Evolutionary conservation across 2,329 filamentous ascomycete genomes (phyloP).

Genomic region (Akanthomyces uredinophilus): DNA sequence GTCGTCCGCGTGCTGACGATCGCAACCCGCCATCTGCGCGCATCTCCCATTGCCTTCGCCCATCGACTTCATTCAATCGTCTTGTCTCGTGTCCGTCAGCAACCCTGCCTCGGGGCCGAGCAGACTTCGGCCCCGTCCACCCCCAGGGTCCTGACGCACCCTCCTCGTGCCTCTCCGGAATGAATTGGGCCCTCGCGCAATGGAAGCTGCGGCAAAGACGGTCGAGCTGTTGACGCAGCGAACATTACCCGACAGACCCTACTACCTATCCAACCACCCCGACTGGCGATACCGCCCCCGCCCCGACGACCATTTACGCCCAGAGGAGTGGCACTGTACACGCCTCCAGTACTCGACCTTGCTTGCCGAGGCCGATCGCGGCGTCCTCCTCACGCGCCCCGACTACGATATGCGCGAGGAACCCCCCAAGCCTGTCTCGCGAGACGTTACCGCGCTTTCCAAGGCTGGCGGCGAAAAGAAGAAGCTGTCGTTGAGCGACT

Average conservation of each 20-base stretch:
- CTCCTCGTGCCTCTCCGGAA: slow-evolving; percentile 23
- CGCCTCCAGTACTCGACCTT: slow-evolving; percentile 54
- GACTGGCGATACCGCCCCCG: slow-evolving; percentile 43
- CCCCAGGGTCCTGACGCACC: slow-evolving; percentile 22
- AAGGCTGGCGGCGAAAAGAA: slow-evolving; percentile 44
- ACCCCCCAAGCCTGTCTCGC: slow-evolving; percentile 34
- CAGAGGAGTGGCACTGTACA: slow-evolving; percentile 45
- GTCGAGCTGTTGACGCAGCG: slow-evolving; percentile 48
- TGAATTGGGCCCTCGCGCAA: slow-evolving; percentile 37
- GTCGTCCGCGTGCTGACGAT: neutral
- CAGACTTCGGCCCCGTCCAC: slow-evolving; percentile 10
- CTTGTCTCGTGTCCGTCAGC: neutral
- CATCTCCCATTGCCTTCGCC: neutral
- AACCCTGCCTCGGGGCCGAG: slow-evolving; percentile 10
- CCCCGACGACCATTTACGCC: slow-evolving; percentile 34
- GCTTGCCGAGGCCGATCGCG: slow-evolving; percentile 53
- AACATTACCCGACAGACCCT: slow-evolving; percentile 47
- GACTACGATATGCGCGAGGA: slow-evolving; percentile 55
- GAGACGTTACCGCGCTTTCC: slow-evolving; percentile 33
- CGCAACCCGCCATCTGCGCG: neutral
- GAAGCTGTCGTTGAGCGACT: slow-evolving; percentile 55
- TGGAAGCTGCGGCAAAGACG: slow-evolving; percentile 56
- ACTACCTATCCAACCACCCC: slow-evolving; percentile 47
- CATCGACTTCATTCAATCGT: neutral
- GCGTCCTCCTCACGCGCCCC: slow-evolving; percentile 50